These are phyloP conservation scores for Chara braunii DNA, from an alignment of 139 green algal genomes.

Conservation along the genomic window DNA sequence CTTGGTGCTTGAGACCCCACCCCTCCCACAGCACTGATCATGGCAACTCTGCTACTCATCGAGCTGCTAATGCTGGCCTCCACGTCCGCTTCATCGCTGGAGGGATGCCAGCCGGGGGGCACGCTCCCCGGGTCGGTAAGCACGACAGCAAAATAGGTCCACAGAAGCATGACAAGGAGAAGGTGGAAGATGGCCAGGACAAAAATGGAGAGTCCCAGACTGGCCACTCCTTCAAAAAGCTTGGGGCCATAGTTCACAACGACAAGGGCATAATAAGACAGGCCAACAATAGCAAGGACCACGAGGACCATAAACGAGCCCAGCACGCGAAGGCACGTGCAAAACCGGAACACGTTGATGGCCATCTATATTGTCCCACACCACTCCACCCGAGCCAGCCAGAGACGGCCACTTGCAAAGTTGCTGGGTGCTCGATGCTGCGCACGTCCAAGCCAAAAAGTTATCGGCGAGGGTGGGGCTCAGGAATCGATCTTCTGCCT, in stretches of 20 bases:
- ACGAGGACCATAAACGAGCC: constrained; percentile 74
- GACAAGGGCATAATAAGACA: constrained; percentile 63
- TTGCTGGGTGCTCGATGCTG: too few relatives aligned
- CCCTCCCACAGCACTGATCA: too few relatives aligned
- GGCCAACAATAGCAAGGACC: constrained; percentile 58
- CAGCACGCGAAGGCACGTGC: constrained; percentile 46
- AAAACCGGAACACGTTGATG: constrained; percentile 29
- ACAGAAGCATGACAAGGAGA: constrained; percentile 69
- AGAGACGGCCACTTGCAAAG: too few relatives aligned
- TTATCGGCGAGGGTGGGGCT: too few relatives aligned
- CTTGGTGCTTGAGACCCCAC: too few relatives aligned
- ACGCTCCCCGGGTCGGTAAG: constrained; percentile 71
- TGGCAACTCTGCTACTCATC: too few relatives aligned
- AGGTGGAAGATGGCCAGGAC: constrained; percentile 47
- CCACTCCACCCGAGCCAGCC: too few relatives aligned
- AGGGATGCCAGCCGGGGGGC: constrained; percentile 78
- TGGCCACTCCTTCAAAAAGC: constrained; percentile 15
- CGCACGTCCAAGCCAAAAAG: too few relatives aligned
- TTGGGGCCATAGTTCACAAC: constrained; percentile 42
- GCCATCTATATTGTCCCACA: too few relatives aligned
- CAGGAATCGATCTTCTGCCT: too few relatives aligned
- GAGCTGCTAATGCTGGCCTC: too few relatives aligned
- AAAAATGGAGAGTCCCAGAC: not conserved
- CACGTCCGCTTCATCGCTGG: constrained; percentile 53
- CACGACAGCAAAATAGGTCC: constrained; percentile 81